Evolutionary conservation across 2,329 filamentous ascomycete species (phyloP).

Genomic region (Colletotrichum cereale): DNA sequence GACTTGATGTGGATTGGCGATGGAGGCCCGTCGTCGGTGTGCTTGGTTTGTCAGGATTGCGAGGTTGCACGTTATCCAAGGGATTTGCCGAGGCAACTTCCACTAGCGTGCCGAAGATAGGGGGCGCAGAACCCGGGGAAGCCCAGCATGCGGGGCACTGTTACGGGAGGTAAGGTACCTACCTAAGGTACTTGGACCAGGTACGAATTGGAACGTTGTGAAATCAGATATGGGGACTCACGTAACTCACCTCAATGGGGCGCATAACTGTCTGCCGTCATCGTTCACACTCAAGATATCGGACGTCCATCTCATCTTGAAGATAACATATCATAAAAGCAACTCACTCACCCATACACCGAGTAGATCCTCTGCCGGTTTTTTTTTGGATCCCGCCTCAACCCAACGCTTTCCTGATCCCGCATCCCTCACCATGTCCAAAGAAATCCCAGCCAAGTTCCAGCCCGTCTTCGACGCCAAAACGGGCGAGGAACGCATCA

Average conservation of each 20-base stretch:
- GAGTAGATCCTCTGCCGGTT: not conserved
- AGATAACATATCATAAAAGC: not conserved
- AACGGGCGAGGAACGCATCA: slow-evolving; percentile 46
- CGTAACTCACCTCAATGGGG: not conserved
- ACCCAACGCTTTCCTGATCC: not conserved
- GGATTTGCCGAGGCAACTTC: slow-evolving; percentile 37
- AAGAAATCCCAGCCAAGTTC: not conserved
- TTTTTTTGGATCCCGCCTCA: not conserved
- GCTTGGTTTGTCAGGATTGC: slow-evolving; percentile 28
- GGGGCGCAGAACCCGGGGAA: slow-evolving; percentile 37
- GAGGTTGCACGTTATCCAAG: not conserved
- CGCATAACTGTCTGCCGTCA: not conserved
- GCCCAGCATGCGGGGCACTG: slow-evolving; percentile 3
- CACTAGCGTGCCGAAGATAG: slow-evolving; percentile 35
- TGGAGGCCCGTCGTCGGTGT: slow-evolving; percentile 1
- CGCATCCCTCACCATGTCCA: not conserved
- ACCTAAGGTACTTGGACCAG: not conserved
- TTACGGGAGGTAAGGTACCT: not conserved
- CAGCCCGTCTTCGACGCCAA: slow-evolving; percentile 33
- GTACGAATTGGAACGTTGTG: not conserved
- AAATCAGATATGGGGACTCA: not conserved
- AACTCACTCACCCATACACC: not conserved
- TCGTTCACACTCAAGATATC: not conserved
- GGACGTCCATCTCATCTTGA: not conserved
- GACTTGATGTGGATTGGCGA: slow-evolving; percentile 7